Percentiles rank a stretch among this genome's conserved stretches.
Evolutionary conservation across 306 rosid genomes (phyloP).

Genomic region (Rosa multiflora): DNA sequence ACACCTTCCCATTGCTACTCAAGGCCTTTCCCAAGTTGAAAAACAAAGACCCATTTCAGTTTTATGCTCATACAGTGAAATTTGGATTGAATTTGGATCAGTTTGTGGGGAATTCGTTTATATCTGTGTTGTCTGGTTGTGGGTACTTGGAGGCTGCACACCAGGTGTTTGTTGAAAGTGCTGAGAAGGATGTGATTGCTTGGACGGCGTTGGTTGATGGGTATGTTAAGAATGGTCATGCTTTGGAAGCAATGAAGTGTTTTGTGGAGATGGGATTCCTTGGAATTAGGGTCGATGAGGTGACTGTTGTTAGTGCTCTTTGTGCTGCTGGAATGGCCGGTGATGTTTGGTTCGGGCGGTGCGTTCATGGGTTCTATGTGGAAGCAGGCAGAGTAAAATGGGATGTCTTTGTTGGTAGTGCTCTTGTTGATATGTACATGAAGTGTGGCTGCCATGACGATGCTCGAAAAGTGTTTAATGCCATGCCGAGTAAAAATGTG

Average conservation of each 20-base stretch:
- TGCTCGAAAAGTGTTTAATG: conserved; percentile 46
- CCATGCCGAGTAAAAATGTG: conserved; percentile 41
- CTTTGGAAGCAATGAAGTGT: conserved; percentile 10
- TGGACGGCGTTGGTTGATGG: conserved; percentile 69
- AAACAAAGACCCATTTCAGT: conserved; percentile 47
- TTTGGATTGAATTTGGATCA: conserved; percentile 51
- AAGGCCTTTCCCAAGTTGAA: conserved; percentile 35
- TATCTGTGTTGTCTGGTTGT: conserved; percentile 48
- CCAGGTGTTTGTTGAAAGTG: conserved; percentile 43
- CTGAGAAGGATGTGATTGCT: conserved; percentile 54
- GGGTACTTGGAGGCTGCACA: conserved; percentile 44
- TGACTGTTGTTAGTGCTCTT: conserved; percentile 18
- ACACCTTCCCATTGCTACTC: conserved; percentile 58
- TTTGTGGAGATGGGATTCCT: conserved; percentile 11
- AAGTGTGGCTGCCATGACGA: conserved; percentile 47
- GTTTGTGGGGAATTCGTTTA: conserved; percentile 51
- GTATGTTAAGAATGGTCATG: conserved; percentile 37
- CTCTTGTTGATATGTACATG: conserved; percentile 22
- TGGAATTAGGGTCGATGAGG: conserved; percentile 6
- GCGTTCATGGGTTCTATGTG: conserved; percentile 20
- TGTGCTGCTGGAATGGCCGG: conserved; percentile 13
- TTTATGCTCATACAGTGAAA: conserved; percentile 29
- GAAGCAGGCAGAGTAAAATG: conserved; percentile 13
- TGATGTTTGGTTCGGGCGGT: conserved; percentile 9
- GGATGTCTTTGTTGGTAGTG: conserved; percentile 15